Evolutionary conservation across 2,329 filamentous ascomycete species (phyloP), one percentile per base, ranked within the genome.

Genomic region (Xylariaceae sp.): DNA sequence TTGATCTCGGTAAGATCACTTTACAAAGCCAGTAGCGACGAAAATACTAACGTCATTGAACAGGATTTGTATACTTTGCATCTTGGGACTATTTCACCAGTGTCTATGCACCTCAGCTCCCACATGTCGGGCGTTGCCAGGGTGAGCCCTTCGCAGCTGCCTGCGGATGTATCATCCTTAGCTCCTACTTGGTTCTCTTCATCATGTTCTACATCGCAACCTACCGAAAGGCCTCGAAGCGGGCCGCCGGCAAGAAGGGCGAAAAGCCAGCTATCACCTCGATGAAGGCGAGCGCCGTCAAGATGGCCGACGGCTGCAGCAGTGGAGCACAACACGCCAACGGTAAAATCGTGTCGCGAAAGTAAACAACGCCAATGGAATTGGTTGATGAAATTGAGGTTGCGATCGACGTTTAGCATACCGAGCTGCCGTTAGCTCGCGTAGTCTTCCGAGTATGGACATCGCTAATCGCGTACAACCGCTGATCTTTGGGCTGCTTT

Each of bases 141-240:
- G 87, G 87, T 57, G 85, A 89, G 71, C 85, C 89, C 62, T 89
- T 89, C 60, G 87, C 87, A n/a, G 87, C 87, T 17, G 79, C 88
- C 59, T 75, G 85, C 51, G 87, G 87, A 56, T 87, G 88, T 66
- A 78, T 76, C 58, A 89, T 90, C 61, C 75, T 90, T 62, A 85
- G 77, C 68, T 87, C 83, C 36, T 90, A 90, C 75, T 78, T 90
- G 44, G 74, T 90, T 51, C 82, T 90, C 53, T 90, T 90, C 76
- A 85, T 89, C 67, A 82, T 80, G 51, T 89, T 90, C 77, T 89
- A 90, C 76, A 77, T 88, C 60, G 83, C 84, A 47, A 90, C 86
- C 56, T 90, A 90, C 73, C 79, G 77, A 68, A 83, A 83, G 71
- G 75, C 78, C 32, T 73, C 78, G 59, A 84, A 84, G 11, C 55